Percentiles rank a stretch among this genome's conserved stretches.
These are phyloP conservation scores for Aspergillus pseudoglaucus DNA, from an alignment of 2,329 filamentous ascomycete genomes.

Conservation along the genomic window DNA sequence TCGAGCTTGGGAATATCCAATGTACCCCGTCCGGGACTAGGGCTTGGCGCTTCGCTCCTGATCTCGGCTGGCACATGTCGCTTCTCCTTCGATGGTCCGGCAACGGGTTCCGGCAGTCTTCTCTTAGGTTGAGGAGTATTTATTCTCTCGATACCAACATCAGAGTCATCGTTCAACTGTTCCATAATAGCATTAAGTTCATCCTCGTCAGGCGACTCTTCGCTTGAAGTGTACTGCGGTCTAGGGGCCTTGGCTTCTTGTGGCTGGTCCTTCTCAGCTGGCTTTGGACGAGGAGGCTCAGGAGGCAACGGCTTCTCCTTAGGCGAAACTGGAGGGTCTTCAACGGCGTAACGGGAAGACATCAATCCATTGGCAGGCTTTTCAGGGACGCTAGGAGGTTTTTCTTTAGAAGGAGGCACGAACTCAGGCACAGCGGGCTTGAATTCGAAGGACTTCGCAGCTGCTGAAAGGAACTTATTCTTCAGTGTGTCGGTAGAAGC, in stretches of 20 bases:
- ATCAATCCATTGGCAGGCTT: conserved; percentile 14
- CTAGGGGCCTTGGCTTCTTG: conserved; percentile 2
- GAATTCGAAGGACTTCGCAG: conserved; percentile 62
- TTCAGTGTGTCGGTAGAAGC: conserved; percentile 16
- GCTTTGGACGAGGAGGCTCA: conserved; percentile 8
- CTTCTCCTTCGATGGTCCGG: conserved; percentile 49
- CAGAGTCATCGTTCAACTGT: conserved; percentile 68
- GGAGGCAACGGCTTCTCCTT: conserved; percentile 11
- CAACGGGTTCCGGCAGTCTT: conserved; percentile 29
- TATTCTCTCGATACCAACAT: conserved; percentile 65
- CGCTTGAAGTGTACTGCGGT: conserved; percentile 15
- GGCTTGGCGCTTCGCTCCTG: conserved; percentile 66
- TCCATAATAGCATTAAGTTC: conserved; percentile 93
- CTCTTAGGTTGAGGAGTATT: conserved; percentile 25
- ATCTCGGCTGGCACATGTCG: conserved; percentile 46
- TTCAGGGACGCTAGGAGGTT: conserved; percentile 11
- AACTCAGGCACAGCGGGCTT: conserved; percentile 29
- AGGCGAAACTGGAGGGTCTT: conserved; percentile 18
- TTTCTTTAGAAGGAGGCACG: conserved; percentile 13
- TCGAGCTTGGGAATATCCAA: conserved; percentile 40
- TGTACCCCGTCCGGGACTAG: conserved; percentile 56
- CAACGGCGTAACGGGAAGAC: conserved; percentile 30
- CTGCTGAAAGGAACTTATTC: conserved; percentile 60
- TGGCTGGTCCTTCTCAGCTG: conserved; percentile 3
- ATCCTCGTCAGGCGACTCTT: conserved; percentile 41